phyloP scores from a whole-genome alignment of 768 basidiomycete species.

The Megacollybia marginata region DNA sequence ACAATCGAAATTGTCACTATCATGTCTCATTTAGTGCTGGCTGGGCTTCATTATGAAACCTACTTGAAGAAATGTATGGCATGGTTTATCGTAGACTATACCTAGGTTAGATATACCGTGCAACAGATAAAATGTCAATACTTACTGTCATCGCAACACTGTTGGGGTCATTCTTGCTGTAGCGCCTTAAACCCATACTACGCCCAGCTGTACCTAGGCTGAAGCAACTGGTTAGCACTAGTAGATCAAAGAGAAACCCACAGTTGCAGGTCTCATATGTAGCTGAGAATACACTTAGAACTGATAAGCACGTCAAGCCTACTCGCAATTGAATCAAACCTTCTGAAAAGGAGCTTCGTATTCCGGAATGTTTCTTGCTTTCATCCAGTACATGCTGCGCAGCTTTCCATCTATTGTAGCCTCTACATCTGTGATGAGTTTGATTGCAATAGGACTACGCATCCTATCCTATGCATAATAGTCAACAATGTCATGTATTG shows the following conservation, averaged over 20 bases:
- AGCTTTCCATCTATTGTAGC: slow-evolving; percentile 37
- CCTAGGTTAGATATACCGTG: background rate
- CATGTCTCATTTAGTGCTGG: background rate
- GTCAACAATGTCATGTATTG: slow-evolving; percentile 9
- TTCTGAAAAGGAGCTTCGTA: slow-evolving; percentile 75
- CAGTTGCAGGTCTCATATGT: slow-evolving; percentile 77
- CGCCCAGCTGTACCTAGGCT: slow-evolving; percentile 53
- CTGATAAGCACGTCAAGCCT: background rate
- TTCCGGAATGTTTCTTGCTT: slow-evolving; percentile 56
- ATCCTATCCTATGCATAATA: slow-evolving; percentile 45
- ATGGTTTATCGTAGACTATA: slow-evolving; percentile 70
- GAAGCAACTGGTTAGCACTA: slow-evolving; percentile 6
- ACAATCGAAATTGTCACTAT: slow-evolving; percentile 67
- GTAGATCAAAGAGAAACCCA: slow-evolving; percentile 24
- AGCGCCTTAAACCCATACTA: slow-evolving; percentile 46
- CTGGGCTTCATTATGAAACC: slow-evolving; percentile 9
- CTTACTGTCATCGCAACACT: slow-evolving; percentile 56
- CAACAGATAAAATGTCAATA: slow-evolving; percentile 1
- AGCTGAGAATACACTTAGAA: slow-evolving; percentile 66
- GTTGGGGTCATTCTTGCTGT: slow-evolving; percentile 37
- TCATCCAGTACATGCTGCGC: slow-evolving; percentile 73
- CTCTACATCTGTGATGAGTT: slow-evolving; percentile 38
- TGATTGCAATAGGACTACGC: slow-evolving; percentile 64
- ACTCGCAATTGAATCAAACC: slow-evolving; percentile 25
- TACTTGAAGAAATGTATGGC: slow-evolving; percentile 75